Base-by-base conservation (phyloP, 768 basidiomycete genomes). In the Trametes sanguinea region DNA sequence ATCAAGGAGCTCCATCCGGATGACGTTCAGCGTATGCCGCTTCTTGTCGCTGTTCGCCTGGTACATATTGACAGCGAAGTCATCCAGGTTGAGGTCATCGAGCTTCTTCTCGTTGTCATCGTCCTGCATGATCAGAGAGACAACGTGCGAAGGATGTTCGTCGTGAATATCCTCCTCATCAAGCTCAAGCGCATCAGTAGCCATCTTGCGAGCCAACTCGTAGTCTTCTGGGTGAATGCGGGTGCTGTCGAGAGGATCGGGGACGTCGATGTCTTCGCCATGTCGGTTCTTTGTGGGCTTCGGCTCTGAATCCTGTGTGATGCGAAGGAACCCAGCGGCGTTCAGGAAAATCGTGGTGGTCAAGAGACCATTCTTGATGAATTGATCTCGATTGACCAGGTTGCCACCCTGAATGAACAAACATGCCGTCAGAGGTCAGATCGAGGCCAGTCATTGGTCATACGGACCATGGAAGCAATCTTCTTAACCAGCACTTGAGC, bases 181-280 rank as follows among this genome's bases (percentile, higher is more conserved):
- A n/a, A 94, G 82, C 71, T 98, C 97, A 13, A 98, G 83, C 4
- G 96, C 94, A 74, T 98, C 95, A 17, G 93, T 92, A 40, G 96
- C 96, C 95, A 99, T 97, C 79, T 98, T 98, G 39, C 94, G 88
- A 3, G 97, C 96, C 42, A 98, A 82, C 66, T 98, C 95, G 71
- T 98, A 99, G 75, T 99, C 97, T 72, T 96, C 93, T 6, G 94
- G 94, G 71, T 99, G 97, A 55, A 99, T 93, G 17, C 97, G 91
- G 40, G 95, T 98, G 70, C 88, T 87, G 71, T 99, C 97, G 54
- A 99, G 80, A 4, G 95, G 93, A 73, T 99, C 97, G 8, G 88
- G 85, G 57, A 85, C 81, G 47, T 91, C 89, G 42, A 85, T 83
- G 48, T 86, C 85, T 35, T 88, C 85, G 61, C 76, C 75, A 52